These are phyloP conservation scores for Ustilago trichophora DNA, from an alignment of 1,284 basidiomycete genomes.

Conservation along the genomic window DNA sequence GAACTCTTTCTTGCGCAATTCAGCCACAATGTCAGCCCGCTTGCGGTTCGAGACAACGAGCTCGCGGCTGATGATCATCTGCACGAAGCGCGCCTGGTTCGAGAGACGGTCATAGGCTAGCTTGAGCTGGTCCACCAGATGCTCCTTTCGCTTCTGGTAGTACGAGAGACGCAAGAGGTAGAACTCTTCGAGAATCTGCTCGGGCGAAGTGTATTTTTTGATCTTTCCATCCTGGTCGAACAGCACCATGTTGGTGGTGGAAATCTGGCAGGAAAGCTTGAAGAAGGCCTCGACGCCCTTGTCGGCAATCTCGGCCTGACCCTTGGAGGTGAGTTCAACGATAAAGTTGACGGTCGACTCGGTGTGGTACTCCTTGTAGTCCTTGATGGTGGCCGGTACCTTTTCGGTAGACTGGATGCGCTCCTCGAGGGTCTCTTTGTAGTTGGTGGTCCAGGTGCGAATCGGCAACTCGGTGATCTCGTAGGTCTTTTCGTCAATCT, in stretches of 20 bases:
- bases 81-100: slow-evolving; percentile 96
- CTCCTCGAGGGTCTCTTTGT: slow-evolving; percentile 88
- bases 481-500: slow-evolving; percentile 85
- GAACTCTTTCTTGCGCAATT: slow-evolving; percentile 84
- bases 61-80: slow-evolving; percentile 91
- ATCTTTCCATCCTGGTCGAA: slow-evolving; percentile 97
- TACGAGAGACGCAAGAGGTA: slow-evolving; percentile 87
- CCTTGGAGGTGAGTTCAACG: slow-evolving; percentile 81
- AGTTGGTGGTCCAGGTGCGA: slow-evolving; percentile 91
- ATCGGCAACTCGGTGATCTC: slow-evolving; percentile 97
- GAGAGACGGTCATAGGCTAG: slow-evolving; percentile 82
- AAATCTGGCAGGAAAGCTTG: slow-evolving; percentile 84
- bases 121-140: slow-evolving; percentile 85
- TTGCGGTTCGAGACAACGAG: slow-evolving; percentile 92
- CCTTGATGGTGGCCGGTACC: slow-evolving; percentile 71
- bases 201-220: slow-evolving; percentile 87
- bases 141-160: slow-evolving; percentile 83
- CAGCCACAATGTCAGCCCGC: slow-evolving; percentile 83
- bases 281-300: slow-evolving; percentile 91
- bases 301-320: slow-evolving; percentile 84
- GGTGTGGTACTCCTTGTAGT: slow-evolving; percentile 72
- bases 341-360: slow-evolving; percentile 91
- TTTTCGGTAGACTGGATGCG: slow-evolving; percentile 73
- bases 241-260: slow-evolving; percentile 96
- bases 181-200: slow-evolving; percentile 93